Evolutionary conservation across 371 early-diverging fungal species (phyloP).

Genomic region (Chytridium lagenaria): DNA sequence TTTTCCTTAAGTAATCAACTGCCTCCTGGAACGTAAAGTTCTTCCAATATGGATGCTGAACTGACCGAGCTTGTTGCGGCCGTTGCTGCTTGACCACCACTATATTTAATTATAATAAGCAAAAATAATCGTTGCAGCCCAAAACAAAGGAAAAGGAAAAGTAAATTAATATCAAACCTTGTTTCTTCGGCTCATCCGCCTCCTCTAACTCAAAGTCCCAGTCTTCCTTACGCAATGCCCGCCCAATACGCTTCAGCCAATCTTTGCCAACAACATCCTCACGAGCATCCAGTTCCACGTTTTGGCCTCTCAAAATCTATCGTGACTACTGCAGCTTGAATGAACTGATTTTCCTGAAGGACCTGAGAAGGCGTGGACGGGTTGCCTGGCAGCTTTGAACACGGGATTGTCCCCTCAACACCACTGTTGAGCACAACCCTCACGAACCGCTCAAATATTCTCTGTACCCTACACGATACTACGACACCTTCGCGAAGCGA

Average conservation of each 20-base stretch:
- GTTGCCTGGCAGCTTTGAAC: slow-evolving; percentile 69
- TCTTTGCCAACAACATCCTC: slow-evolving; percentile 52
- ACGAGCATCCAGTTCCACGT: slow-evolving; percentile 73
- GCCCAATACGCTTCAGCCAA: slow-evolving; percentile 29
- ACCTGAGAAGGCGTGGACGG: too few species aligned
- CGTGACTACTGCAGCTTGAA: slow-evolving; percentile 77
- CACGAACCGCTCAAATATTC: slow-evolving; percentile 75
- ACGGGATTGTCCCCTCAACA: slow-evolving; percentile 80
- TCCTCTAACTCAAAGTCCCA: slow-evolving; percentile 73
- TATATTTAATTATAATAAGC: neutral
- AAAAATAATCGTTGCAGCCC: neutral
- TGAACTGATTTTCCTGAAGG: slow-evolving; percentile 64
- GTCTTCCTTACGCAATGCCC: slow-evolving; percentile 59
- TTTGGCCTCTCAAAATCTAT: slow-evolving; percentile 80
- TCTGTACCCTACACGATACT: slow-evolving; percentile 66
- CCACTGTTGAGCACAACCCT: slow-evolving; percentile 76
- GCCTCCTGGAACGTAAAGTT: slow-evolving; percentile 76
- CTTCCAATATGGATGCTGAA: slow-evolving; percentile 85
- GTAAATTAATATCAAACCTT: slow-evolving; percentile 17
- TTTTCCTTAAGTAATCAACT: slow-evolving; percentile 68
- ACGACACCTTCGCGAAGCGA: slow-evolving; percentile 70
- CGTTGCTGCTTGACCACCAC: neutral
- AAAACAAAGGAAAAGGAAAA: slow-evolving; percentile 9
- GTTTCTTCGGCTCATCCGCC: slow-evolving; percentile 56
- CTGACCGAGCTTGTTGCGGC: slow-evolving; percentile 34